Percentiles rank a stretch among this genome's conserved stretches.
Evolutionary conservation across 441 rosid genomes (phyloP).

Genomic region (Arabidopsis lyrata): DNA sequence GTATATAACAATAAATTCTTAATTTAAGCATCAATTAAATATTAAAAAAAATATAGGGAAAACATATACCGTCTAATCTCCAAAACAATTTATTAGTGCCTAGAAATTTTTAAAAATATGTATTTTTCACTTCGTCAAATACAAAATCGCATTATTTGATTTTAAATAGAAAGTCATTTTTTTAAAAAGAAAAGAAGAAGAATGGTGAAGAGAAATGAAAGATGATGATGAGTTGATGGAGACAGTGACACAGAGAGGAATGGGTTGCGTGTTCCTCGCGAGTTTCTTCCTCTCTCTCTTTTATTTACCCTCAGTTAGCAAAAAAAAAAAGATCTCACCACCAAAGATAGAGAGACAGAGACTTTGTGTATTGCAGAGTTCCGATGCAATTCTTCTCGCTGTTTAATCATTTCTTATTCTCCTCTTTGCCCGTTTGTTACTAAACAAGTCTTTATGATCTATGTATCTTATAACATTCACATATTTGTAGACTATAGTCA

Average conservation of each 20-base stretch:
- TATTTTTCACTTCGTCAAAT: not conserved
- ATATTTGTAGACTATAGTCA: not conserved
- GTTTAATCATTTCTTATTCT: constrained; percentile 12
- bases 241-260: constrained; percentile 39
- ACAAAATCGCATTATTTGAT: not conserved
- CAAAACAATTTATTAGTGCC: not conserved
- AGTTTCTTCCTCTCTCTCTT: constrained; percentile 32
- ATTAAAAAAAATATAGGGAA: too few species aligned
- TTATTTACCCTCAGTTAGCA: not conserved
- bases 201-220: constrained; percentile 43
- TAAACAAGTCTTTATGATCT: not conserved
- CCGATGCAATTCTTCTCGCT: constrained; percentile 31
- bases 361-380: constrained; percentile 40
- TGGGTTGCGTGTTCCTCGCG: constrained; percentile 51
- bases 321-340: constrained; percentile 12
- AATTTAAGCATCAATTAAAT: too few species aligned
- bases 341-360: constrained; percentile 29
- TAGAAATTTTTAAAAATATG: not conserved
- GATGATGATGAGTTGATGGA: constrained; percentile 44
- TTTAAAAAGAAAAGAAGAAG: not conserved
- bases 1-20: too few species aligned
- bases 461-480: constrained; percentile 18
- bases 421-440: not conserved
- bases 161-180: not conserved
- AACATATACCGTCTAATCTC: too few species aligned